phyloP scores from a whole-genome alignment of 352 stramenopile species.

The Phytophthora pluvialis region DNA sequence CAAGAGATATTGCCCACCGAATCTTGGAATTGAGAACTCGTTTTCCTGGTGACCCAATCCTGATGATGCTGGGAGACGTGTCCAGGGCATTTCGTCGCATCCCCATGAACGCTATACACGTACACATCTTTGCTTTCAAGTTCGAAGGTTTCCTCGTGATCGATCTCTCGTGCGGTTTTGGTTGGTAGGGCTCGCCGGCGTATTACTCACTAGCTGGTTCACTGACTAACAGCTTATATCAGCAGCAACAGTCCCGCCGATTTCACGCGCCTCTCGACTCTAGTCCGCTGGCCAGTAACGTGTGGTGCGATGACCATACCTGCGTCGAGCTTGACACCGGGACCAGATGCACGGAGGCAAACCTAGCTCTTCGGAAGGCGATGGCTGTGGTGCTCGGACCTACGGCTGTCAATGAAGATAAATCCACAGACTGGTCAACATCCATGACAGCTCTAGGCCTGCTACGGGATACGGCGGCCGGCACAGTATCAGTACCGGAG shows the following conservation, averaged over 20 bases:
- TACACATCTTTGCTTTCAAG: constrained; percentile 27
- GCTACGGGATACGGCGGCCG: background rate
- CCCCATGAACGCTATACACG: constrained; percentile 1
- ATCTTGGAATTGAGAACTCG: background rate
- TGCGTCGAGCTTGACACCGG: background rate
- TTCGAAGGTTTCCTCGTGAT: constrained; percentile 15
- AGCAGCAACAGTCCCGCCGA: background rate
- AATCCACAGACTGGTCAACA: background rate
- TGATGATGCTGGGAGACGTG: constrained; percentile 15
- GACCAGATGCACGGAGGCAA: background rate
- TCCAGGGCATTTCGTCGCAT: constrained; percentile 14
- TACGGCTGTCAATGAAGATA: background rate
- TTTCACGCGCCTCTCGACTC: background rate
- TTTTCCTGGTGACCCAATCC: background rate
- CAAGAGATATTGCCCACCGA: background rate
- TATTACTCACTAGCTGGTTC: constrained; percentile 7
- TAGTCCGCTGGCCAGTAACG: background rate
- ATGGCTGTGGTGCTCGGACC: background rate
- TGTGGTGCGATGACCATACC: background rate
- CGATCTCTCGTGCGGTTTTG: constrained; percentile 8
- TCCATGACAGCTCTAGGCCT: background rate
- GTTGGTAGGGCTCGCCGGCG: background rate
- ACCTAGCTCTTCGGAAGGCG: background rate
- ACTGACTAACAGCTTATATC: constrained; percentile 10
- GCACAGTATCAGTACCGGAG: background rate